A percentile compares a stretch with the other conserved stretches of the same genome.
Conservation (phyloP, 805 yeast species). For the Barnettozyma salicaria region DNA sequence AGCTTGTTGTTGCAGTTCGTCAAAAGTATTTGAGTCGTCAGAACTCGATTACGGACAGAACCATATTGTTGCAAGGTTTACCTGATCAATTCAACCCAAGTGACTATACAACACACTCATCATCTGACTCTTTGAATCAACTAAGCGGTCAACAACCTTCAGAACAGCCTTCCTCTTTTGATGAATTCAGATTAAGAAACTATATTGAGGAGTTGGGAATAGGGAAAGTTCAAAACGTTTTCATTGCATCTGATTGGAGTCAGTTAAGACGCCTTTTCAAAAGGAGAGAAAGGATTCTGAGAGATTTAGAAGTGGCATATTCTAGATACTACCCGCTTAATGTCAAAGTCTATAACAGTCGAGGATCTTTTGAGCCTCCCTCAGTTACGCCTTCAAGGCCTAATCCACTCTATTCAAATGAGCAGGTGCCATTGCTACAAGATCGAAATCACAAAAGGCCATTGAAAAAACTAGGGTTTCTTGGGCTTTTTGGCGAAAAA, state of each 20-base stretch:
- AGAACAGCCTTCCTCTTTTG: slow-evolving; percentile 21
- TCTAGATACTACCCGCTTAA: slow-evolving; percentile 19
- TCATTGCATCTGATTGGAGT: slow-evolving; percentile 83
- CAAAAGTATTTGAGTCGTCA: slow-evolving; percentile 82
- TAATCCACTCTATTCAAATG: background rate
- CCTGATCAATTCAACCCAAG: slow-evolving; percentile 63
- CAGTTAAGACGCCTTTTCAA: slow-evolving; percentile 57
- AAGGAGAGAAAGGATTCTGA: slow-evolving; percentile 46
- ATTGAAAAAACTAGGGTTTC: slow-evolving; percentile 48
- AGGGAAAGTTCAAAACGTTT: slow-evolving; percentile 72
- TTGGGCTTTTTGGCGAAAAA: slow-evolving; percentile 52
- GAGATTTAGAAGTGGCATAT: slow-evolving; percentile 53
- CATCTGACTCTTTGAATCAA: slow-evolving; percentile 10
- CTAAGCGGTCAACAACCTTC: background rate
- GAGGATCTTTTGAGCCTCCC: slow-evolving; percentile 25
- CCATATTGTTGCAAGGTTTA: slow-evolving; percentile 80
- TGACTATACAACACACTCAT: slow-evolving; percentile 16
- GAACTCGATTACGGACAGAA: slow-evolving; percentile 85
- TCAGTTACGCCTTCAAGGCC: slow-evolving; percentile 17
- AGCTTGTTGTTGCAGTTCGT: slow-evolving; percentile 66
- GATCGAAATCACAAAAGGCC: slow-evolving; percentile 13
- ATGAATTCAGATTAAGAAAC: slow-evolving; percentile 57
- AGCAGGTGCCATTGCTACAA: slow-evolving; percentile 6
- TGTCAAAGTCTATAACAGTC: slow-evolving; percentile 21
- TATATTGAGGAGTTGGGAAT: slow-evolving; percentile 76